Conservation (phyloP, 306 rosid genomes). For the Pterocarpus macrocarpus region DNA sequence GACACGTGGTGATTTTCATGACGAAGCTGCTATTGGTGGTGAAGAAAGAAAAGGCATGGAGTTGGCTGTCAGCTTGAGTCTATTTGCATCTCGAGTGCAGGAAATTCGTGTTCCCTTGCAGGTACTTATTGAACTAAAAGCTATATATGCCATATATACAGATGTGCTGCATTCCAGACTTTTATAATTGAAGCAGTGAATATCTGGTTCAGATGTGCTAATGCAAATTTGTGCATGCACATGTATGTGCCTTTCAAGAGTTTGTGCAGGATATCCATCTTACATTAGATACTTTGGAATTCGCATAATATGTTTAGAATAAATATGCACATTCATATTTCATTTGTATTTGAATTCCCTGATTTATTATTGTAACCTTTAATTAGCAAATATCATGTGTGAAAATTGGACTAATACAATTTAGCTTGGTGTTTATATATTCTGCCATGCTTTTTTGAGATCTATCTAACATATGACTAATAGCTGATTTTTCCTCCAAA, state of each 20-base stretch:
- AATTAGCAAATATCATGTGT: constrained; percentile 33
- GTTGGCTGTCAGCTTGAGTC: constrained; percentile 96
- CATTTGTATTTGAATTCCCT: constrained; percentile 41
- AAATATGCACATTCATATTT: constrained; percentile 15
- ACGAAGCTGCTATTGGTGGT: constrained; percentile 96
- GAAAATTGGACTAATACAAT: constrained; percentile 24
- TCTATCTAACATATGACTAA: constrained; percentile 26
- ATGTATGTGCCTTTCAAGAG: constrained; percentile 35
- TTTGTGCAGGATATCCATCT: constrained; percentile 32
- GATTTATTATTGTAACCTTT: constrained; percentile 25
- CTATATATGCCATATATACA: constrained; percentile 16
- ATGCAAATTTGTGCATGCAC: constrained; percentile 26
- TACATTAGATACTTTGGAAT: constrained; percentile 18
- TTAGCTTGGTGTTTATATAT: constrained; percentile 37
- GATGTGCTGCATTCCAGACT: constrained; percentile 16
- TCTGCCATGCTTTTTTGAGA: constrained; percentile 32
- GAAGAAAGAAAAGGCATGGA: constrained; percentile 99
- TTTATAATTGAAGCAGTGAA: constrained; percentile 15
- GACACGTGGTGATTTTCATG: constrained; percentile 98
- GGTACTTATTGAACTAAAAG: constrained; percentile 59
- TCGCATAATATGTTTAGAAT: constrained; percentile 8
- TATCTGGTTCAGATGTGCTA: constrained; percentile 14
- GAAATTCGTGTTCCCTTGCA: constrained; percentile 96
- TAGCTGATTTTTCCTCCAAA: constrained; percentile 2
- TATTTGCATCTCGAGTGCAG: constrained; percentile 98